Conservation (phyloP, 306 rosid species). For the Neltuma alba region DNA sequence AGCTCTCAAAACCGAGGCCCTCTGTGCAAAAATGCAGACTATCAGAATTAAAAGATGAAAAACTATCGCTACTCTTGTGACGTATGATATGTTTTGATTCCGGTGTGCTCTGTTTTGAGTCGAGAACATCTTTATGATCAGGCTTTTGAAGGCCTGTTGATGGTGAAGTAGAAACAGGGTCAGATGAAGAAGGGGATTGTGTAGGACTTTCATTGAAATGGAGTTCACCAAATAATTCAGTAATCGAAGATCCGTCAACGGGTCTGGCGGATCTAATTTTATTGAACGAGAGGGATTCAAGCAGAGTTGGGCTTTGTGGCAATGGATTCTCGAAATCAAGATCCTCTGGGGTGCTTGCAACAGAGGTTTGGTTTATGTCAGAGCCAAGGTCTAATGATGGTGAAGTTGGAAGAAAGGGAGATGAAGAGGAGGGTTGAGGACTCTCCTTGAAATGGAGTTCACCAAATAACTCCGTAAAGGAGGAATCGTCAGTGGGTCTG, state of each 20-base stretch:
- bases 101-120: conserved; percentile 21
- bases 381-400: conserved; percentile 12
- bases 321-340: conserved; percentile 52
- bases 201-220: conserved; percentile 63
- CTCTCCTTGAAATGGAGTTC: conserved; percentile 80
- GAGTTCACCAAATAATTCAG: conserved; percentile 87
- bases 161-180: background rate
- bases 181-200: background rate
- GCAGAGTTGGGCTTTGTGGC: conserved; percentile 61
- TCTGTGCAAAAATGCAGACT: conserved; percentile 92
- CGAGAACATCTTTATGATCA: conserved; percentile 15
- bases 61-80: conserved; percentile 61
- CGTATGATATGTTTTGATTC: conserved; percentile 23
- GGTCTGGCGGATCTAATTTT: conserved; percentile 52
- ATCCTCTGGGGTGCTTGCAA: background rate
- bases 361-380: background rate
- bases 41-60: conserved; percentile 67
- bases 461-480: conserved; percentile 84
- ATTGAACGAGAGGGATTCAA: conserved; percentile 73
- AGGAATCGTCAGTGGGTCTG: conserved; percentile 38
- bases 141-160: conserved; percentile 14
- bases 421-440: conserved; percentile 5
- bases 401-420: background rate
- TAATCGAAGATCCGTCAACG: conserved; percentile 45
- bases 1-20: conserved; percentile 92